phyloP scores from a whole-genome alignment of 1,284 basidiomycete species.

The Chondrostereum purpureum region DNA sequence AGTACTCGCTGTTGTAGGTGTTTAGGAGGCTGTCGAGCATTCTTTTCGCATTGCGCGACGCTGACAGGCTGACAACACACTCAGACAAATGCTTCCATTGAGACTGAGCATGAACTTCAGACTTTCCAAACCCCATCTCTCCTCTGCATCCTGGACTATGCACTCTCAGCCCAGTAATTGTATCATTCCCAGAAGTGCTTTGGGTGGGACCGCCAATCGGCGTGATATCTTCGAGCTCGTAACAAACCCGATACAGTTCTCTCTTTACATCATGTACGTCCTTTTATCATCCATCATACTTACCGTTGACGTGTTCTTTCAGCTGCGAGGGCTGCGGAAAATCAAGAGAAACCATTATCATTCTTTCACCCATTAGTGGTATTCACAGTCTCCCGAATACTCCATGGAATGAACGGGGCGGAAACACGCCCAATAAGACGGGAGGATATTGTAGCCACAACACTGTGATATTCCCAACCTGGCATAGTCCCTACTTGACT shows the following conservation, averaged over 20 bases:
- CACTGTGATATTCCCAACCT: conserved; percentile 44
- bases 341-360: conserved; percentile 28
- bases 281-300: neutral
- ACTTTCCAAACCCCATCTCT: neutral
- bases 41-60: neutral
- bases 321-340: conserved; percentile 28
- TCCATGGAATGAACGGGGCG: conserved; percentile 33
- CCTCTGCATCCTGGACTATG: neutral
- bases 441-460: conserved; percentile 46
- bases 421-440: conserved; percentile 17
- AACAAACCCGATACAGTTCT: conserved; percentile 35
- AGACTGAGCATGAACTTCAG: too few species aligned
- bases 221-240: conserved; percentile 41
- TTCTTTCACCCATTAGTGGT: conserved; percentile 41
- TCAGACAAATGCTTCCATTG: neutral
- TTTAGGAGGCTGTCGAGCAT: neutral
- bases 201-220: conserved; percentile 22
- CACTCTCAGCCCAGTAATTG: neutral
- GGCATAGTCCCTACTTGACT: conserved; percentile 47
- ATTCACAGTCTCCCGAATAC: conserved; percentile 43
- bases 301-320: neutral
- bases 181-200: neutral
- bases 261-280: conserved; percentile 36
- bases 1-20: neutral
- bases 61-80: neutral